Base-by-base conservation (phyloP, 2,329 filamentous ascomycete species). In the Thelonectria rubi region DNA sequence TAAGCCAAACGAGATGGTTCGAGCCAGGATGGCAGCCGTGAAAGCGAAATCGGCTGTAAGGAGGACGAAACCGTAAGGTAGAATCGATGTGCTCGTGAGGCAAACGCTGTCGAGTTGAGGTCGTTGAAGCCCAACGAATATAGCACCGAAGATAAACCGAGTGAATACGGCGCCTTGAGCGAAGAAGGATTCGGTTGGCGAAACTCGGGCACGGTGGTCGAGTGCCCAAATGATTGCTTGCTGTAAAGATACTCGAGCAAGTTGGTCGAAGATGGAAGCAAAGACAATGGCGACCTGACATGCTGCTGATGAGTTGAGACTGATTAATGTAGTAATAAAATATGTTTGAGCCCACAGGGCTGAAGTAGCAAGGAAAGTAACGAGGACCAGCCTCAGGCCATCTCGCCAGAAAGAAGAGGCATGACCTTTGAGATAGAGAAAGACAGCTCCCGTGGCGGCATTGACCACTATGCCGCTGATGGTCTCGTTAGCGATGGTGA, bases 351-450 rank as follows among this genome's bases (percentile, higher is more conserved):
- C 84, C 86, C 86, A 88, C 50, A 85, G 76, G 65, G 80, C 79
- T 30, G 83, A 78, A 59, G 80, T 78, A 24, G 80, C 63, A 69
- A 87, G 79, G 72, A 86, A 87, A 66, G 78, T 74, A 70, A 82
- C 76, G 84, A 88, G 85, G 84, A 81, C 84, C 84, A 88, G 85
- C 85, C 85, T 87, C 84, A 82, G 80, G 77, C 84, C 82, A 77
- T 87, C 83, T 75, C 82, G 80, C 72, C 84, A 79, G 62, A 85
- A 74, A 42, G 80, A 75, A 62, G 78, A 79, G 71, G 80, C 78
- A 78, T 84, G 78, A 66, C 80, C 80, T 70, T 77, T 82, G 63
- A 80, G 77, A 63, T 79, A 75, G 67, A 83, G 76, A 73, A 82
- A 76, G 65, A 81, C 75, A 52, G 80, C 78, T 46, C 77, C 78